Percentiles rank a stretch among this genome's conserved stretches.
Conservation (phyloP, 2,329 filamentous ascomycete species). For the Parastagonospora avenae region DNA sequence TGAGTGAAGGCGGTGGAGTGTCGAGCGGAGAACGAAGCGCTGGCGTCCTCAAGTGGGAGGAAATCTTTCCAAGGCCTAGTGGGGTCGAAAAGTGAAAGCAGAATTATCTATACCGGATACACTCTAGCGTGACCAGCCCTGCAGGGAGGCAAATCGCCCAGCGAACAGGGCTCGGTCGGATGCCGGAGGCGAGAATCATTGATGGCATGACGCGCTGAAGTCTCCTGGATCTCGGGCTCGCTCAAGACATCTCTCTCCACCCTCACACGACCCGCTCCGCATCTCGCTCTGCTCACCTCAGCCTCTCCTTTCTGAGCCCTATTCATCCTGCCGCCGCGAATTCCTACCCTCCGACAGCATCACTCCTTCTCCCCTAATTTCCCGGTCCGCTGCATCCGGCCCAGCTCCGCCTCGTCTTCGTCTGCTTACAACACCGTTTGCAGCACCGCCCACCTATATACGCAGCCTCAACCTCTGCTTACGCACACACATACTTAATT, state of each 20-base stretch:
- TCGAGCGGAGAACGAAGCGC: conserved; percentile 17
- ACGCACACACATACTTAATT: background rate
- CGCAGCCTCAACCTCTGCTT: conserved; percentile 2
- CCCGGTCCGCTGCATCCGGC: conserved; percentile 35
- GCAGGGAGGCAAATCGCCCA: conserved; percentile 4
- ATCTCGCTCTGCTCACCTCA: conserved; percentile 36
- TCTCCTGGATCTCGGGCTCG: conserved; percentile 4
- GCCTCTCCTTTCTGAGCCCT: conserved; percentile 40
- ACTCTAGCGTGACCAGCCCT: background rate
- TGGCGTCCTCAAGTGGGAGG: background rate
- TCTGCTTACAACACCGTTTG: conserved; percentile 9
- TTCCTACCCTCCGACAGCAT: conserved; percentile 6
- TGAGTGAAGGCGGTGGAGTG: conserved; percentile 15
- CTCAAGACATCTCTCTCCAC: conserved; percentile 21
- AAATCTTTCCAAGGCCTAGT: conserved; percentile 20
- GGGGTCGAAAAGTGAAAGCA: conserved; percentile 33
- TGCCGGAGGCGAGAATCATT: background rate
- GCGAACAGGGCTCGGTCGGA: background rate
- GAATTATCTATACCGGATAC: conserved; percentile 3
- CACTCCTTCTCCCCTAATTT: conserved; percentile 31
- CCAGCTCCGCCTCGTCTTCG: conserved; percentile 11
- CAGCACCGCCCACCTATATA: conserved; percentile 6
- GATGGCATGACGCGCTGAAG: conserved; percentile 30
- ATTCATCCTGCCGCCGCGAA: background rate
- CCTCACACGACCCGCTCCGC: conserved; percentile 34